phyloP scores from a whole-genome alignment of 441 rosid species.

The Gossypium lobatum region DNA sequence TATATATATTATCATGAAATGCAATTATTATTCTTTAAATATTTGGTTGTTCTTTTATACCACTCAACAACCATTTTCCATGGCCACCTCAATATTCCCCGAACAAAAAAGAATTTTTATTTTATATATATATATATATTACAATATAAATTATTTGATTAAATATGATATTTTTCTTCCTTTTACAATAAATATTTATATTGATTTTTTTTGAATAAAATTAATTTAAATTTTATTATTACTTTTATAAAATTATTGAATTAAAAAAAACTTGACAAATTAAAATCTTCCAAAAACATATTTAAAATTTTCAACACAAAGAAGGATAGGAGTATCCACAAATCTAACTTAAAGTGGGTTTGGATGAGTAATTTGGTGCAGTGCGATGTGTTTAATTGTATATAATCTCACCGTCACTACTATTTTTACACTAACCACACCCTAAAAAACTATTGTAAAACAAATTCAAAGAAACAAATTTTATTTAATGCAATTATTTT shows the following conservation, averaged over 20 bases:
- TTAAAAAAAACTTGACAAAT: not conserved
- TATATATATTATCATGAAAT: too few species aligned
- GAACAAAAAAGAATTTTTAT: not conserved
- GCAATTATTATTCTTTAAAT: too few species aligned
- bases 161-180: not conserved
- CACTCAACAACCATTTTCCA: not conserved
- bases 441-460: too few species aligned
- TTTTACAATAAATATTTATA: not conserved
- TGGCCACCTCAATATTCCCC: conserved; percentile 27
- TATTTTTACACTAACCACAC: too few species aligned
- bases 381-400: too few species aligned
- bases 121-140: not conserved
- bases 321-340: too few species aligned
- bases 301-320: not conserved
- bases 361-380: too few species aligned
- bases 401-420: rapidly evolving
- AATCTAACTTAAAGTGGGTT: too few species aligned
- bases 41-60: too few species aligned
- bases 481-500: too few species aligned
- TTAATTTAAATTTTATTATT: not conserved
- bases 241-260: not conserved
- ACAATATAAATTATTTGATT: not conserved
- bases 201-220: not conserved
- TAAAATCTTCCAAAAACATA: too few species aligned
- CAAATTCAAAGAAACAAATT: too few species aligned